phyloP scores from a whole-genome alignment of 129 eudicot species.

The Saussurea involucrata region DNA sequence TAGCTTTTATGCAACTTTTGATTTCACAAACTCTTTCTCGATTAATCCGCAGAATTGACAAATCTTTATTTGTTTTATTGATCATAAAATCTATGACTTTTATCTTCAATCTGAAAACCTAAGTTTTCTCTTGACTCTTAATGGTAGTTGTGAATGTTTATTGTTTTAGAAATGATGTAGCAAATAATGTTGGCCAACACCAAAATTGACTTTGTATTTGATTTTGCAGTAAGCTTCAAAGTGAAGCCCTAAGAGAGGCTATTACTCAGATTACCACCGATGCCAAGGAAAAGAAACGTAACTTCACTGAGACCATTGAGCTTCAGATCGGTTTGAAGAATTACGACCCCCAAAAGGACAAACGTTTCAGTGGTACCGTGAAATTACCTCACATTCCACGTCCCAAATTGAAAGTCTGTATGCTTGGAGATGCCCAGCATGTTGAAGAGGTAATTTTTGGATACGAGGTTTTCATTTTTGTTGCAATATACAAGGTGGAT shows the following conservation, averaged over 20 bases:
- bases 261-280: constrained; percentile 41
- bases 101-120: too few relatives aligned
- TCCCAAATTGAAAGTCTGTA: constrained; percentile 58
- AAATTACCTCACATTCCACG: constrained; percentile 58
- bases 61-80: not conserved
- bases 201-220: not conserved
- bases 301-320: constrained; percentile 48
- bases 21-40: not conserved
- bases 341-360: constrained; percentile 57
- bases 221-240: constrained; percentile 45
- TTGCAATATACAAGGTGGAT: not conserved
- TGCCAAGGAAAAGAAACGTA: constrained; percentile 45
- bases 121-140: too few relatives aligned
- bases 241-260: constrained; percentile 55
- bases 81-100: not conserved
- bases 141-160: not conserved
- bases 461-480: not conserved
- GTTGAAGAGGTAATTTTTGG: constrained; percentile 44
- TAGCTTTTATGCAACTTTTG: not conserved
- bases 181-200: not conserved
- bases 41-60: not conserved
- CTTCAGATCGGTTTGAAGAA: constrained; percentile 59
- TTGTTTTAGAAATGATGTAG: not conserved
- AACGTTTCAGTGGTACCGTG: constrained; percentile 60
- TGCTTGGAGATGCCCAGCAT: constrained; percentile 69